These are phyloP conservation scores for Bipolaris cookei DNA, from an alignment of 2,329 filamentous ascomycete species.

Conservation along the genomic window DNA sequence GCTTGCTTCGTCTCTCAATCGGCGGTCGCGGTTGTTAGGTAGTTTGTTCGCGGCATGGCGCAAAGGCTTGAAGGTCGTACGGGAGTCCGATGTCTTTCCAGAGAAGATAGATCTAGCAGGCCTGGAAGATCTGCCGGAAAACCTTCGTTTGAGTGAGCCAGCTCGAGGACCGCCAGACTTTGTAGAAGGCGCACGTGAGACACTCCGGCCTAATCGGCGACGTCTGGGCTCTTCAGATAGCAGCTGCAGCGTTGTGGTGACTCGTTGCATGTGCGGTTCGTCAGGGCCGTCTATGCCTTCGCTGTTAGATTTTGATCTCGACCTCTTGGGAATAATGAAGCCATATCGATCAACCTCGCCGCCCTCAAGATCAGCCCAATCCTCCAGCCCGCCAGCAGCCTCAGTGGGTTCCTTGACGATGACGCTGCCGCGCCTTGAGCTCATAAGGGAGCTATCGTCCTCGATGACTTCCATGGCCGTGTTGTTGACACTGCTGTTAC, in stretches of 20 bases:
- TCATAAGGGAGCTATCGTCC: conserved; percentile 38
- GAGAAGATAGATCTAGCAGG: conserved; percentile 51
- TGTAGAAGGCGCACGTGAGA: conserved; percentile 56
- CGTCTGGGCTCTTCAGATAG: conserved; percentile 63
- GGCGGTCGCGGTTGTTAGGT: conserved; percentile 61
- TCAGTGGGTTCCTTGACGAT: conserved; percentile 62
- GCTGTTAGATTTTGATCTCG: conserved; percentile 40
- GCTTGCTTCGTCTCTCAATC: conserved; percentile 64
- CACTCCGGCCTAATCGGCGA: conserved; percentile 58
- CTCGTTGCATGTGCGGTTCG: conserved; percentile 58
- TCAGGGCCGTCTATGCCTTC: conserved; percentile 40
- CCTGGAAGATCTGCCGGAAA: conserved; percentile 53
- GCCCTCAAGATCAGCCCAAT: conserved; percentile 66
- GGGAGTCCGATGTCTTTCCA: conserved; percentile 51
- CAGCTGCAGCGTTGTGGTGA: conserved; percentile 65
- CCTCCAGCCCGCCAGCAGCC: conserved; percentile 67
- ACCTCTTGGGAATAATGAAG: conserved; percentile 61
- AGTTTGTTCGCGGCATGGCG: conserved; percentile 61
- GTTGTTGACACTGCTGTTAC: conserved; percentile 31
- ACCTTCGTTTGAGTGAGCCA: conserved; percentile 49
- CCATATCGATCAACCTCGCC: conserved; percentile 69
- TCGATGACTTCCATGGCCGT: conserved; percentile 41
- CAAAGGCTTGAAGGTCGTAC: conserved; percentile 50
- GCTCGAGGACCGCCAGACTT: conserved; percentile 47
- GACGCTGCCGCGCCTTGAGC: conserved; percentile 34